These are phyloP conservation scores for Suillus subaureus DNA, from an alignment of 768 basidiomycete genomes.

Conservation along the genomic window DNA sequence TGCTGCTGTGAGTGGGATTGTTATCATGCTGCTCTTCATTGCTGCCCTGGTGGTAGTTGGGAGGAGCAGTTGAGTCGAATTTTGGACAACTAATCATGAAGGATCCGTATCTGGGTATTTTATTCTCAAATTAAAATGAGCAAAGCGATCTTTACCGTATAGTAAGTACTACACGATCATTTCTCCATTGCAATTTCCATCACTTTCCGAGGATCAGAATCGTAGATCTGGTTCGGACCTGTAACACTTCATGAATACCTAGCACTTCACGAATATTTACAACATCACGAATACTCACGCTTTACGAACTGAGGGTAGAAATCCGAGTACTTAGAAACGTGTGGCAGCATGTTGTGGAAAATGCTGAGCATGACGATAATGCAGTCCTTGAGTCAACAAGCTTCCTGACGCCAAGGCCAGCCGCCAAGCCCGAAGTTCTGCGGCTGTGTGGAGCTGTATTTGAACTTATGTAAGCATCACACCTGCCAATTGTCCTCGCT, in stretches of 20 bases:
- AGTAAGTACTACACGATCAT: conserved; percentile 1
- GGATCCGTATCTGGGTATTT: background rate
- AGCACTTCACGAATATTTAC: background rate
- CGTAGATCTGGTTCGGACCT: background rate
- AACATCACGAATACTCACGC: background rate
- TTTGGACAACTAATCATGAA: background rate
- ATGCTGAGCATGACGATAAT: too few species aligned
- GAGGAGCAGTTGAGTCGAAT: background rate
- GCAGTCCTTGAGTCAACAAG: too few species aligned
- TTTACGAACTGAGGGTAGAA: background rate
- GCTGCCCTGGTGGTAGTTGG: conserved; percentile 46
- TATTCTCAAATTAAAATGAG: background rate
- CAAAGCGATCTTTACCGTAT: background rate
- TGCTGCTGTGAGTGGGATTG: conserved; percentile 58
- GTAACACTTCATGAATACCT: background rate
- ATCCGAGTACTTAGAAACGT: too few species aligned
- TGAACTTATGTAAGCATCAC: conserved; percentile 2
- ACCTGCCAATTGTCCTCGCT: too few species aligned
- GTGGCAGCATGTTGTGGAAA: too few species aligned
- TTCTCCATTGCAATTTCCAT: background rate
- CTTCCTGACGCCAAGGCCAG: too few species aligned
- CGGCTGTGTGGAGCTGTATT: background rate
- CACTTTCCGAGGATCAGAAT: background rate
- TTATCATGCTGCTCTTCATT: conserved; percentile 51
- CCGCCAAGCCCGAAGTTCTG: background rate